Evolutionary conservation across 2,329 filamentous ascomycete species (phyloP).

Genomic region (Beauveria varroae): DNA sequence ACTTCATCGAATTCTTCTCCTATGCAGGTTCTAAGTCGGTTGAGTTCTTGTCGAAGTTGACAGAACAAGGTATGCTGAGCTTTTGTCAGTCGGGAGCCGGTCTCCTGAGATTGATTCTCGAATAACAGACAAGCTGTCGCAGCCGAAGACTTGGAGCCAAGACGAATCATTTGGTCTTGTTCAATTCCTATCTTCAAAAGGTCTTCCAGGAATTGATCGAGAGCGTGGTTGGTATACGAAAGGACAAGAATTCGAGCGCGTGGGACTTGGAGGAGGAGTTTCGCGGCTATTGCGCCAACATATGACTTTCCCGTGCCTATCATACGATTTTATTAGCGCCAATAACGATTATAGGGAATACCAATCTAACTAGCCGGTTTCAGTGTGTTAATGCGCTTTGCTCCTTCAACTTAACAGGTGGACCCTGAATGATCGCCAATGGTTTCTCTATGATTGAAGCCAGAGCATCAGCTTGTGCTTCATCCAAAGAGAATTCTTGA

Average conservation of each 20-base stretch:
- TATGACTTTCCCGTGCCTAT: conserved; percentile 69
- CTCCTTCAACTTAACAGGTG: conserved; percentile 47
- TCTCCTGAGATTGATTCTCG: not conserved
- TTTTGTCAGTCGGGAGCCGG: not conserved
- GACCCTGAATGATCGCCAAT: conserved; percentile 62
- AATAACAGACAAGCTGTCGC: conserved; percentile 38
- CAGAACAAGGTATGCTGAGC: not conserved
- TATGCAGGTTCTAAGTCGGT: not conserved
- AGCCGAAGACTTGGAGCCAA: conserved; percentile 51
- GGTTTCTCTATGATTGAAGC: conserved; percentile 42
- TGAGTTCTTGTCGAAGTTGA: not conserved
- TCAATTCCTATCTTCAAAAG: conserved; percentile 52
- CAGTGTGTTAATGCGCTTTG: too few relatives aligned
- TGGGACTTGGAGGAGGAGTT: conserved; percentile 44
- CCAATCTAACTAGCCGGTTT: too few relatives aligned
- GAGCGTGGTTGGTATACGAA: conserved; percentile 61
- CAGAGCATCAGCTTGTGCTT: conserved; percentile 42
- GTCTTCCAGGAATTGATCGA: conserved; percentile 60
- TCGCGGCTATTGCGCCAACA: conserved; percentile 56
- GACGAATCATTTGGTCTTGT: conserved; percentile 43
- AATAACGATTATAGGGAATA: not conserved
- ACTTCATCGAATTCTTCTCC: not conserved
- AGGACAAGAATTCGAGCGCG: conserved; percentile 51
- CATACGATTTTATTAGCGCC: not conserved
- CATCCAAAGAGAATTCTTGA: conserved; percentile 13